phyloP scores from a whole-genome alignment of 768 basidiomycete species.

The Termitomyces sp. region DNA sequence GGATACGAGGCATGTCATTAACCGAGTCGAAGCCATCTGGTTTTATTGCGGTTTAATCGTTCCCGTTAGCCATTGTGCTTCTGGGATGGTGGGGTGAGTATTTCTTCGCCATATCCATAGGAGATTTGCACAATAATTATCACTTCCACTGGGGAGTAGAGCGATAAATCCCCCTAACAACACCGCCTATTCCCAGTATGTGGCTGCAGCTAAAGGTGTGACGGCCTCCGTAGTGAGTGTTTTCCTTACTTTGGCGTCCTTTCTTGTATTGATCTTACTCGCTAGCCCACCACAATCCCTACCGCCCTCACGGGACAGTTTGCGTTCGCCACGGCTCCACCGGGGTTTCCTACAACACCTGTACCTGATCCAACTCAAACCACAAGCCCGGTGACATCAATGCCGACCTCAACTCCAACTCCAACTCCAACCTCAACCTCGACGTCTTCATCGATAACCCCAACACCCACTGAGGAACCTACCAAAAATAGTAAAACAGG shows the following conservation, averaged over 20 bases:
- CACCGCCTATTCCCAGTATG: conserved; percentile 17
- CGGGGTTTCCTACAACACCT: background rate
- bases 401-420: background rate
- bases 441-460: background rate
- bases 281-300: conserved; percentile 10
- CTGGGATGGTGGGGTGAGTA: conserved; percentile 36
- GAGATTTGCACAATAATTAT: background rate
- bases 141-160: conserved; percentile 12
- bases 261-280: background rate
- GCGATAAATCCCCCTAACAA: conserved; percentile 31
- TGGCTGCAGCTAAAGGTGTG: conserved; percentile 22
- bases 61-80: conserved; percentile 30
- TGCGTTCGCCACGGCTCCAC: conserved; percentile 23
- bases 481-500: background rate
- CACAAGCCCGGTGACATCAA: conserved; percentile 5
- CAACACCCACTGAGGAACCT: background rate
- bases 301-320: conserved; percentile 24
- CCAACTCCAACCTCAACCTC: background rate
- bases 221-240: conserved; percentile 20
- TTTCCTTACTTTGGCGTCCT: background rate
- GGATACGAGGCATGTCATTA: background rate
- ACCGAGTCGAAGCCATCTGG: conserved; percentile 23
- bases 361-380: background rate
- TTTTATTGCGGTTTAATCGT: conserved; percentile 29
- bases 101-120: background rate